Conservation (phyloP, 2,329 filamentous ascomycete genomes). For the Apiospora phragmitis region DNA sequence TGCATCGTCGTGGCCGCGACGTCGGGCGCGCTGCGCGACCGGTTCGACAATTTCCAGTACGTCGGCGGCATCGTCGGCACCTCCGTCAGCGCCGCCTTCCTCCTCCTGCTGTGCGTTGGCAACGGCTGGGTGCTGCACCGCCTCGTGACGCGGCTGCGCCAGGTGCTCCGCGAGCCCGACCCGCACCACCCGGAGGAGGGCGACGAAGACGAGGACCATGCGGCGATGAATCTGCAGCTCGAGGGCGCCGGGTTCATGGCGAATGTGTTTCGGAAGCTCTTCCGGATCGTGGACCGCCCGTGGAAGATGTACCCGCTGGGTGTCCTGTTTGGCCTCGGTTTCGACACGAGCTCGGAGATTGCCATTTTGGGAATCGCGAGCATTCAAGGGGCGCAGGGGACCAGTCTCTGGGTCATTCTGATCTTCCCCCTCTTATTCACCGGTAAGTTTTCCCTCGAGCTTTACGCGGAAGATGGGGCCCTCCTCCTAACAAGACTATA, state of each 20-base stretch:
- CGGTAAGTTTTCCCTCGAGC: constrained; percentile 45
- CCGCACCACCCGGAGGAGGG: constrained; percentile 31
- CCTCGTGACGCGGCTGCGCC: constrained; percentile 67
- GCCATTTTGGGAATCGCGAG: constrained; percentile 88
- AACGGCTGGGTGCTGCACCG: constrained; percentile 86
- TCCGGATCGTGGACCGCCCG: constrained; percentile 70
- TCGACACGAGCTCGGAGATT: constrained; percentile 94
- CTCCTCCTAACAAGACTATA: constrained; percentile 28
- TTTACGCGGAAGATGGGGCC: background rate
- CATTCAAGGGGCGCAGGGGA: constrained; percentile 82
- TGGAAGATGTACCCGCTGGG: constrained; percentile 98
- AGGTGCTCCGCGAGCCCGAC: constrained; percentile 51
- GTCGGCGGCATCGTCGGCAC: constrained; percentile 90
- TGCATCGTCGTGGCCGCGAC: constrained; percentile 92
- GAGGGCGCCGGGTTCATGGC: constrained; percentile 78
- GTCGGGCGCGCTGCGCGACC: constrained; percentile 75
- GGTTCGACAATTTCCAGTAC: constrained; percentile 77
- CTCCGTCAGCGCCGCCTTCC: constrained; percentile 78
- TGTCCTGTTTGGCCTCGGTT: constrained; percentile 86
- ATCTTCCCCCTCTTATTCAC: constrained; percentile 92
- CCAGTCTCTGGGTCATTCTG: constrained; percentile 89
- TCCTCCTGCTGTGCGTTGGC: constrained; percentile 78
- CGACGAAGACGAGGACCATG: constrained; percentile 29
- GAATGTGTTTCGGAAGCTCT: constrained; percentile 70
- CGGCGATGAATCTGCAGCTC: constrained; percentile 60